Base-by-base conservation (phyloP, 2,329 filamentous ascomycete species). In the Epichloe hybrida region DNA sequence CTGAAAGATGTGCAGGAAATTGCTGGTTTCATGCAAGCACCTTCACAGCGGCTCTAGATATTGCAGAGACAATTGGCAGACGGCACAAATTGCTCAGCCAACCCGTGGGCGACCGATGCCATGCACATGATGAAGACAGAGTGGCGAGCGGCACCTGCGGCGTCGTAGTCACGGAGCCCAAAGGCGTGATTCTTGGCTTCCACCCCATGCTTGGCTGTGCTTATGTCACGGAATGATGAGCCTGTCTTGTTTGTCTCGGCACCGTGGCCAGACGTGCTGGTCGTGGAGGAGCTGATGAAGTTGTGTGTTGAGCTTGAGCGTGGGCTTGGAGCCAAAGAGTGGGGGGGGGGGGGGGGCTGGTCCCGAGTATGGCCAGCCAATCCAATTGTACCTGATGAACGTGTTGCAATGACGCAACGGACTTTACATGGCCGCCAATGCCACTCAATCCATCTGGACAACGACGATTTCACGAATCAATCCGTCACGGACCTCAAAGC, bases 111-210 rank as follows among this genome's bases (percentile, higher is more conserved):
- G 15, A 8, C 27, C 27, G 36, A 13, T 15, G 36, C 36, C 12
- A 15, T 15, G 36, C 36, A 13, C 36, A 38, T n/a, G 36, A 27
- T 27, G 27, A 8, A 38, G 62, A 59, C 4, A 58, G 62, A 0
- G 67, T 80, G 3, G 64, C 60, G 0, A 70, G 70, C 45, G 80
- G 15, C 36, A n/a, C 2, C 17, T 12, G 20, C 21, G 21, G 21
- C 21, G 5, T 23, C 21, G 21, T 23, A 5, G 21, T 23, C 21
- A 6, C 21, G 21, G 1, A 23, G 4, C 5, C 6, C 21, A 23
- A 23, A 23, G 21, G 21, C 21, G 21, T 23, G 5, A 23, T 23
- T 23, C 21, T 23, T 23, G 21, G 21, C 21, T 23, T 23, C 21
- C 21, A 23, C 21, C 0, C 23, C 23, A 23, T 23, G 23, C 23